Evolutionary conservation across 2,329 filamentous ascomycete species (phyloP).

Genomic region (Colletotrichum musae): DNA sequence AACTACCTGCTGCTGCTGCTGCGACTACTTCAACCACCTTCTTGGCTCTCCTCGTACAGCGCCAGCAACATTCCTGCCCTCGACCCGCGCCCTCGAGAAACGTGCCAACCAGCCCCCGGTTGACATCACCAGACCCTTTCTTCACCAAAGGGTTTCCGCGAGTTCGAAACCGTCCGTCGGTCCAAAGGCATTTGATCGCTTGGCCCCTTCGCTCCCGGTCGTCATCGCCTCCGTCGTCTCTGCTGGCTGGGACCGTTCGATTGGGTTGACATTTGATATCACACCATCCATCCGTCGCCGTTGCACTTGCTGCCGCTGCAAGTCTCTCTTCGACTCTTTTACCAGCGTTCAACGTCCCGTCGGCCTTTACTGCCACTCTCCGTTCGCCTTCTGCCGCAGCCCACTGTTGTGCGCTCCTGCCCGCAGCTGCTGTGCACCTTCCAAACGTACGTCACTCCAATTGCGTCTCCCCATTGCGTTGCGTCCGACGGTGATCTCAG

Average conservation of each 20-base stretch:
- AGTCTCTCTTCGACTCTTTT: too few relatives aligned
- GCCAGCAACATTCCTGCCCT: not conserved
- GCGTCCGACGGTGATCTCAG: constrained; percentile 24
- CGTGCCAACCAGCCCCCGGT: constrained; percentile 31
- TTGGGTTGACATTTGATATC: constrained; percentile 24
- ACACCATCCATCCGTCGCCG: constrained; percentile 14
- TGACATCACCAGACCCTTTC: constrained; percentile 36
- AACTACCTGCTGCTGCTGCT: too few relatives aligned
- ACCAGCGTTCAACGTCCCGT: not conserved
- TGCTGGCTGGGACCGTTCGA: constrained; percentile 35
- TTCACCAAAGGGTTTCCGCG: constrained; percentile 3
- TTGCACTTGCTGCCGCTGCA: constrained; percentile 6
- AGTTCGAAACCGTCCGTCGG: constrained; percentile 11
- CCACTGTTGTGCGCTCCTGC: not conserved
- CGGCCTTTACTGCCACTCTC: constrained; percentile 15
- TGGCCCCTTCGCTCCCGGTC: constrained; percentile 4
- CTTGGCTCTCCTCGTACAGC: not conserved
- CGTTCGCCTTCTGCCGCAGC: constrained; percentile 1
- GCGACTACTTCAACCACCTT: too few relatives aligned
- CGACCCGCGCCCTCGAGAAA: constrained; percentile 8
- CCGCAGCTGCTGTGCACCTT: not conserved
- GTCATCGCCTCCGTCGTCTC: constrained; percentile 19
- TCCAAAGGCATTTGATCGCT: constrained; percentile 22
- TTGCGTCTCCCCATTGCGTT: constrained; percentile 10
- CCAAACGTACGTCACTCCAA: constrained; percentile 35